Evolutionary conservation across 2,329 filamentous ascomycete genomes (phyloP).

Genomic region (Xylaria sp.): DNA sequence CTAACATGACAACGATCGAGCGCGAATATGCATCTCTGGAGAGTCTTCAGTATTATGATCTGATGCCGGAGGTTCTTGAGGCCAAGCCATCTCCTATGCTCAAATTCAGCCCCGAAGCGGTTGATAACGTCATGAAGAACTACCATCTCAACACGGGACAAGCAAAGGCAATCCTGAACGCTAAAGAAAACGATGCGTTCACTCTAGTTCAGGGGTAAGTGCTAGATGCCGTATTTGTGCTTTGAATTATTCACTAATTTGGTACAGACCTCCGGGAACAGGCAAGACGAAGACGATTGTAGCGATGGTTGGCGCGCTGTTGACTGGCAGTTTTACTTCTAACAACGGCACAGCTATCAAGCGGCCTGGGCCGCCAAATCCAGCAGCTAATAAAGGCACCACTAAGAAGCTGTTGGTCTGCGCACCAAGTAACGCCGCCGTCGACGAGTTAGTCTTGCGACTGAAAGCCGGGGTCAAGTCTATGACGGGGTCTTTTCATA

Average conservation of each 20-base stretch:
- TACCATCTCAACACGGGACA: constrained; percentile 89
- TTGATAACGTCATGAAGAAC: constrained; percentile 70
- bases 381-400: constrained; percentile 39
- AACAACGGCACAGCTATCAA: constrained; percentile 48
- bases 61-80: constrained; percentile 88
- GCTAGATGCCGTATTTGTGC: constrained; percentile 1
- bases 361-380: constrained; percentile 41
- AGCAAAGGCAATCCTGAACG: constrained; percentile 87
- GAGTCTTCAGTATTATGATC: constrained; percentile 91
- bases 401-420: constrained; percentile 92
- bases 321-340: constrained; percentile 60
- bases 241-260: constrained; percentile 35
- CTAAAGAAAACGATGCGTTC: constrained; percentile 94
- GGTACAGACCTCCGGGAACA: constrained; percentile 78
- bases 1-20: constrained; percentile 92
- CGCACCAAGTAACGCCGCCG: constrained; percentile 97
- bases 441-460: constrained; percentile 92
- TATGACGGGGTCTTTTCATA: constrained; percentile 68
- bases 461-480: constrained; percentile 87
- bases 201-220: constrained; percentile 86
- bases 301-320: constrained; percentile 87
- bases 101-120: constrained; percentile 73
- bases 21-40: constrained; percentile 92
- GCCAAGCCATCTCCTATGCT: constrained; percentile 90
- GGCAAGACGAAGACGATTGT: constrained; percentile 99